A percentile compares a stretch with the other conserved stretches of the same genome.
Conservation (phyloP, 2,329 filamentous ascomycete species). For the Fusarium tanahbumbuense region DNA sequence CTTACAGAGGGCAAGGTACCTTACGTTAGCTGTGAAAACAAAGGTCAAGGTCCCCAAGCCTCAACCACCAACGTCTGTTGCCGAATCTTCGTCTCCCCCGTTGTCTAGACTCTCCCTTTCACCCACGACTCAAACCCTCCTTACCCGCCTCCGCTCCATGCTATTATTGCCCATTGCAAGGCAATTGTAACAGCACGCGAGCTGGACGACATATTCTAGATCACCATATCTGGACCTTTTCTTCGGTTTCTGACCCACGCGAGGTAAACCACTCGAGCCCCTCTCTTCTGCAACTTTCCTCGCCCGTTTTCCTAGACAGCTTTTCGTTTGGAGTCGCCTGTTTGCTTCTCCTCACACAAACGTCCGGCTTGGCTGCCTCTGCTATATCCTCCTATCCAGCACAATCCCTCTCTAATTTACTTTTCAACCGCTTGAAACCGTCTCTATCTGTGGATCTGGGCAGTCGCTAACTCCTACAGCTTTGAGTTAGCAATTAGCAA, state of each 20-base stretch:
- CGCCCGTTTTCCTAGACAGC: conserved; percentile 30
- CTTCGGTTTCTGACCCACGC: conserved; percentile 38
- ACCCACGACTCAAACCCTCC: conserved; percentile 41
- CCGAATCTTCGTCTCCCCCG: conserved; percentile 46
- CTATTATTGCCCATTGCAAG: conserved; percentile 54
- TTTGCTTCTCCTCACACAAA: conserved; percentile 40
- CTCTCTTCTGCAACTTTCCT: conserved; percentile 38
- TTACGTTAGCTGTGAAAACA: conserved; percentile 49
- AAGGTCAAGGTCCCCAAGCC: conserved; percentile 51
- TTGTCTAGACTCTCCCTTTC: conserved; percentile 47
- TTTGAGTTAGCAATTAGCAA: conserved; percentile 38
- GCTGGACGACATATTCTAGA: conserved; percentile 52
- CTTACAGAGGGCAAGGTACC: not conserved
- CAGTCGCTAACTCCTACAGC: conserved; percentile 37
- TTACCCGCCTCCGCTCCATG: conserved; percentile 48
- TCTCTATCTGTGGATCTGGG: conserved; percentile 34
- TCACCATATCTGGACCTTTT: conserved; percentile 38
- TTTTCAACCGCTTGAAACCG: conserved; percentile 24
- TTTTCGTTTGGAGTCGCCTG: conserved; percentile 34
- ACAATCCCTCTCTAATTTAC: conserved; percentile 5
- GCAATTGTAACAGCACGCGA: conserved; percentile 53
- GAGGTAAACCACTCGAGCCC: conserved; percentile 48
- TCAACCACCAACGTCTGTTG: conserved; percentile 52
- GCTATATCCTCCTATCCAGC: conserved; percentile 9
- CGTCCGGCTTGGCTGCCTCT: conserved; percentile 17